phyloP scores from a whole-genome alignment of 441 rosid genomes.

The Erodium trifolium region DNA sequence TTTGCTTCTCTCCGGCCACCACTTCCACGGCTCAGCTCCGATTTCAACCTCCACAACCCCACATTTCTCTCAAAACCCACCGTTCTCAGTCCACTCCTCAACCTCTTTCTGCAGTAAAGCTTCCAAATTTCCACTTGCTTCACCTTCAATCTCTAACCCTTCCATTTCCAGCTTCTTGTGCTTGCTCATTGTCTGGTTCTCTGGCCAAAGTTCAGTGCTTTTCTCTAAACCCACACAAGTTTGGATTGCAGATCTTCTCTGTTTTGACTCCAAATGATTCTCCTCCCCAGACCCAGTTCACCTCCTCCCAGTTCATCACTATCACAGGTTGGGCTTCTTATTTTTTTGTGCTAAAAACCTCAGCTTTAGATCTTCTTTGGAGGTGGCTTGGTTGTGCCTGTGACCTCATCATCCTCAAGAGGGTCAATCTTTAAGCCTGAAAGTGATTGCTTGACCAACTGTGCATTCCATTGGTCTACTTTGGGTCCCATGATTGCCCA shows the following conservation, averaged over 20 bases:
- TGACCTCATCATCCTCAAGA: no score
- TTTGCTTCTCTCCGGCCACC: not conserved
- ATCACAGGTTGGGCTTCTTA: not conserved
- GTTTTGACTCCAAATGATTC: not conserved
- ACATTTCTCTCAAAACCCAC: not conserved
- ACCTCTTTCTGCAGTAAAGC: not conserved
- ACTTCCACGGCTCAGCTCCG: not conserved
- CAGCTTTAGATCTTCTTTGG: not conserved
- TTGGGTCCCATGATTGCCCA: slow-evolving; percentile 44
- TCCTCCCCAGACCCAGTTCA: not conserved
- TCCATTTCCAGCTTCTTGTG: not conserved
- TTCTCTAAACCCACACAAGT: not conserved
- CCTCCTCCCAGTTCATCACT: not conserved
- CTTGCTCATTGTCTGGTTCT: slow-evolving; percentile 2
- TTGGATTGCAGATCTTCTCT: not conserved
- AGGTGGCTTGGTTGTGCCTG: no score
- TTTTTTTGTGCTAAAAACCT: not conserved
- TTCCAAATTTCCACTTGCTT: not conserved
- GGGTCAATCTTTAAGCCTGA: slow-evolving; percentile 16
- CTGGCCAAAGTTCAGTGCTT: not conserved
- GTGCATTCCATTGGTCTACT: not conserved
- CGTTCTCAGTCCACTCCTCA: not conserved
- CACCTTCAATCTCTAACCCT: not conserved
- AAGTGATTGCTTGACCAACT: slow-evolving; percentile 18
- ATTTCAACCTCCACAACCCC: not conserved